Evolutionary conservation across 2,329 filamentous ascomycete species (phyloP).

Genomic region (Ramularia endophylla): DNA sequence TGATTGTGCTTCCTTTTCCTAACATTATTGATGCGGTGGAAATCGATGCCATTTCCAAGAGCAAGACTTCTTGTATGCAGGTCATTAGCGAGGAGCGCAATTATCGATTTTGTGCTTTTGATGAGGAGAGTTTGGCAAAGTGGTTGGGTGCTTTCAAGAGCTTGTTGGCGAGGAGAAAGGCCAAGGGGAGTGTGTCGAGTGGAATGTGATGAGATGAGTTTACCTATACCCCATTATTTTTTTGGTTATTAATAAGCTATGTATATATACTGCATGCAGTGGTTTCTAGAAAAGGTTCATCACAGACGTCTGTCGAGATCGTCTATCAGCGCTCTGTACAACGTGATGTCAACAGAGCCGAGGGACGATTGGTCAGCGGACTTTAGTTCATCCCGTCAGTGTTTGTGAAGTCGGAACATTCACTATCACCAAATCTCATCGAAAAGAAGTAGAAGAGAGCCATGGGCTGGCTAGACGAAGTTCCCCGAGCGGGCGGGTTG

Average conservation of each 20-base stretch:
- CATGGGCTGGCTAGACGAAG: slow-evolving; percentile 38
- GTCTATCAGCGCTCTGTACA: too few species aligned
- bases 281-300: too few species aligned
- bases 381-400: too few species aligned
- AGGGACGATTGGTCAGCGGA: too few species aligned
- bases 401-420: too few species aligned
- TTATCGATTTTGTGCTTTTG: slow-evolving; percentile 52
- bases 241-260: too few species aligned
- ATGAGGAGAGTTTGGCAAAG: slow-evolving; percentile 75
- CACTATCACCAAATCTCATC: too few species aligned
- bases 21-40: slow-evolving; percentile 86
- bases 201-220: too few species aligned
- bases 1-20: slow-evolving; percentile 72
- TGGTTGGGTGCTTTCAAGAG: slow-evolving; percentile 92
- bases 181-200: slow-evolving; percentile 4
- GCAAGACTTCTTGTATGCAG: slow-evolving; percentile 82
- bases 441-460: background rate
- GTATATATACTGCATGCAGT: too few species aligned
- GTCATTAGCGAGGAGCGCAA: slow-evolving; percentile 83
- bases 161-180: slow-evolving; percentile 49
- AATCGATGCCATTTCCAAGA: slow-evolving; percentile 78
- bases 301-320: too few species aligned
- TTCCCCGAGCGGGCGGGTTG: slow-evolving; percentile 32
- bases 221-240: too few species aligned
- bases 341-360: too few species aligned